Evolutionary conservation across 345 rosid species (phyloP).

Genomic region (Pugionium cornutum): DNA sequence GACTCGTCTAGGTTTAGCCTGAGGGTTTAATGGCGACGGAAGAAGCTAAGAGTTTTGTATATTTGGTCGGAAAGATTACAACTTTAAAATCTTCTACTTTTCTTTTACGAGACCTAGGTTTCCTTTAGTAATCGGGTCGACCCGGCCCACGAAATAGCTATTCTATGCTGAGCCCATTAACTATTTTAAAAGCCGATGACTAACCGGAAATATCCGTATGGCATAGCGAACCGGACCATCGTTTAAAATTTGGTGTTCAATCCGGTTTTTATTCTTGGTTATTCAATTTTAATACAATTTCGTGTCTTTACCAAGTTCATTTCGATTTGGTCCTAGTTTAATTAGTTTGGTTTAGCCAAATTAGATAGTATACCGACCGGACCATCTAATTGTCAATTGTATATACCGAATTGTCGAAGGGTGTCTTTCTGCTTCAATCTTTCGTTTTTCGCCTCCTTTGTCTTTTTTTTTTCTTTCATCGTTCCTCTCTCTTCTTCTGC

Average conservation of each 20-base stretch:
- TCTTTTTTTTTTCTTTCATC: background rate
- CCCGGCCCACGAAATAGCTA: constrained; percentile 6
- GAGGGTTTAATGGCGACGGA: constrained; percentile 44
- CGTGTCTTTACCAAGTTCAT: too few relatives aligned
- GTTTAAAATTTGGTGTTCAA: background rate
- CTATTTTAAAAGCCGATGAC: background rate
- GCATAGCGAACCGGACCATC: constrained; percentile 6
- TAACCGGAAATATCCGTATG: constrained; percentile 14
- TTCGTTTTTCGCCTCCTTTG: constrained; percentile 20
- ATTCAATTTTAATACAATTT: too few relatives aligned
- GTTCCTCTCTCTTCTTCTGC: constrained; percentile 15
- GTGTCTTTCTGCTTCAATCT: constrained; percentile 7
- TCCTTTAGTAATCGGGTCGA: constrained; percentile 12
- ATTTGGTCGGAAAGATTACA: constrained; percentile 37
- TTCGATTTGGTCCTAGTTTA: background rate
- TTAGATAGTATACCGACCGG: constrained; percentile 3
- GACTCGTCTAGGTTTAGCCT: constrained; percentile 9
- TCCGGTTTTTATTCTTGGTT: background rate
- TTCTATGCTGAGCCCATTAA: constrained; percentile 7
- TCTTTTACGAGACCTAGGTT: constrained; percentile 32
- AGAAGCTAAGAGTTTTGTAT: constrained; percentile 16
- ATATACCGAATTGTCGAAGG: background rate
- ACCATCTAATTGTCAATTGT: background rate
- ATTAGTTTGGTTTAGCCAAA: background rate
- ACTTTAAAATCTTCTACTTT: constrained; percentile 24